Conservation (phyloP, 2,329 filamentous ascomycete genomes). For the Aspergillus sojae region DNA sequence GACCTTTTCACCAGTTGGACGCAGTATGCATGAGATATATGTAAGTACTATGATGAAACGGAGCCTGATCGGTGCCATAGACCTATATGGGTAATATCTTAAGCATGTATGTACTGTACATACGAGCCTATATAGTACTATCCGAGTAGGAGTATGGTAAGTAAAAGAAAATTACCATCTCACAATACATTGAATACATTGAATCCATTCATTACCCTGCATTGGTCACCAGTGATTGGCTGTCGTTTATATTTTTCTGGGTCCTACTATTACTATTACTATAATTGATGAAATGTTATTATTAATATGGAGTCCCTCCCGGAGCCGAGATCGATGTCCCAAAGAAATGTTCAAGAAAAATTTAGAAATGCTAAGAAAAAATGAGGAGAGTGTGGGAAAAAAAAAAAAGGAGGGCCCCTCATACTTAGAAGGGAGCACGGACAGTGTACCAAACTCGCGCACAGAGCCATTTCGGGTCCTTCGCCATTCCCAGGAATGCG, state of each 20-base stretch:
- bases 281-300: not conserved
- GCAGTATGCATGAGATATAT: not conserved
- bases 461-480: constrained; percentile 16
- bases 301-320: not conserved
- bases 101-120: not conserved
- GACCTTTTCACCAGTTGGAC: not conserved
- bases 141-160: not conserved
- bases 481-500: constrained; percentile 13
- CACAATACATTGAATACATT: not conserved
- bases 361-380: not conserved
- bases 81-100: not conserved
- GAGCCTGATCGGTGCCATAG: not conserved
- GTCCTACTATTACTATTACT: not conserved
- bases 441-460: constrained; percentile 13
- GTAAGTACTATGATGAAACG: not conserved
- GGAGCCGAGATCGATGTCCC: not conserved
- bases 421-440: constrained; percentile 12
- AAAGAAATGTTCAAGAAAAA: not conserved
- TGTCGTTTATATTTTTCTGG: not conserved
- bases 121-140: no score
- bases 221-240: not conserved
- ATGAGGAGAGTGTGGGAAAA: not conserved
- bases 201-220: not conserved
- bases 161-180: not conserved
- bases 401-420: constrained; percentile 3